Evolutionary conservation across 2,329 filamentous ascomycete species (phyloP).

Genomic region (Paramyrothecium roridum): DNA sequence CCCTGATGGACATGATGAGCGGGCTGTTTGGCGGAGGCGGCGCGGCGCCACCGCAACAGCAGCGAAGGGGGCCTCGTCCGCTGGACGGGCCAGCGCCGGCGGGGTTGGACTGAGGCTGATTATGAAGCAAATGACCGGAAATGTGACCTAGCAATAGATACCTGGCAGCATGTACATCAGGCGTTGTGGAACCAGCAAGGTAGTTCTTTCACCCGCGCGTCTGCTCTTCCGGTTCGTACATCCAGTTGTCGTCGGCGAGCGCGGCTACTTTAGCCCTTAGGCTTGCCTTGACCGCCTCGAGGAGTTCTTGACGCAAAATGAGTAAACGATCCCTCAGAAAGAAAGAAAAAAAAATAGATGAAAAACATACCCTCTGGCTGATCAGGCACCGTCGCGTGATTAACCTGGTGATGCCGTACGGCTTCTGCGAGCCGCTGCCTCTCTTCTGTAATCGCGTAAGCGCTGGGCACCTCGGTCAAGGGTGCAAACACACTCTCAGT

Average conservation of each 20-base stretch:
- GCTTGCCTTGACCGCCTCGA: slow-evolving; percentile 67
- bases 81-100: slow-evolving; percentile 52
- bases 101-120: slow-evolving; percentile 59
- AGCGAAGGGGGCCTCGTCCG: slow-evolving; percentile 38
- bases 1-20: slow-evolving; percentile 97
- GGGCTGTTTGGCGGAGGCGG: slow-evolving; percentile 80
- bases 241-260: slow-evolving; percentile 83
- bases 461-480: background rate
- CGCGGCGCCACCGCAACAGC: slow-evolving; percentile 33
- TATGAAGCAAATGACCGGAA: slow-evolving; percentile 16
- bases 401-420: slow-evolving; percentile 58
- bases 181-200: slow-evolving; percentile 17
- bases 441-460: slow-evolving; percentile 42
- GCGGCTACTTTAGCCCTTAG: slow-evolving; percentile 69
- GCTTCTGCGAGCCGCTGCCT: slow-evolving; percentile 58
- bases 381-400: slow-evolving; percentile 51
- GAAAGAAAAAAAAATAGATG: no score
- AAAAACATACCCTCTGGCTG: slow-evolving; percentile 58
- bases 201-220: slow-evolving; percentile 27
- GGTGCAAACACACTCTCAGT: slow-evolving; percentile 44
- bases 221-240: slow-evolving; percentile 72
- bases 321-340: no score
- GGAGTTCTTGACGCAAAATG: slow-evolving; percentile 53
- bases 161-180: slow-evolving; percentile 15
- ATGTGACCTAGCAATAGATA: slow-evolving; percentile 2